These are phyloP conservation scores for Fragilaria crotonensis DNA, from an alignment of 108 stramenopile genomes.

Conservation along the genomic window DNA sequence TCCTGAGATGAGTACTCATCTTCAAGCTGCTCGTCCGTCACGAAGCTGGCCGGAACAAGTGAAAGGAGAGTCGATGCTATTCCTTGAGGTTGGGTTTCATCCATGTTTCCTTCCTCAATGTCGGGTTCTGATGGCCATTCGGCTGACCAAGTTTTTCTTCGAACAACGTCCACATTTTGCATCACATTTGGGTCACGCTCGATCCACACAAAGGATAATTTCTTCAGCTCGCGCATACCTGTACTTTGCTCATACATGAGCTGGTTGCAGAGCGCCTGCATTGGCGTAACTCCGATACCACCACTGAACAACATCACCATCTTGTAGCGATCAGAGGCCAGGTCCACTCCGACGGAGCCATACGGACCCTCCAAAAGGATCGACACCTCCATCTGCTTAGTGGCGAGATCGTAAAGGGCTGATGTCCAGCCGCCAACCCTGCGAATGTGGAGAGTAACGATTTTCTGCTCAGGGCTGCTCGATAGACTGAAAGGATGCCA, in stretches of 20 bases:
- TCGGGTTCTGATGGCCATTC: neutral
- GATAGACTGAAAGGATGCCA: conserved; percentile 39
- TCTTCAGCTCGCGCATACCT: conserved; percentile 17
- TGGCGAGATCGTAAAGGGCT: conserved; percentile 23
- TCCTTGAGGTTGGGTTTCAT: neutral
- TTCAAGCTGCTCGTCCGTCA: conserved; percentile 6
- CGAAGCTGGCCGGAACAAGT: neutral
- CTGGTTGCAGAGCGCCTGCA: conserved; percentile 18
- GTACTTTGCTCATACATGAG: conserved; percentile 19
- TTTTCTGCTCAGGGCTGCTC: conserved; percentile 8
- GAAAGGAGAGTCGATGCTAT: conserved; percentile 8
- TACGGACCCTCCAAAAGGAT: conserved; percentile 50
- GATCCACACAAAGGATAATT: conserved; percentile 32
- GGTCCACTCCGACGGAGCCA: conserved; percentile 29
- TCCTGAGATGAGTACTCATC: conserved; percentile 5
- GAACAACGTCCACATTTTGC: conserved; percentile 1
- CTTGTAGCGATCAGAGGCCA: conserved; percentile 22
- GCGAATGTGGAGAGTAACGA: conserved; percentile 34
- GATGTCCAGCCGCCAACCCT: conserved; percentile 33
- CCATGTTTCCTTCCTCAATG: neutral
- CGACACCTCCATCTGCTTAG: conserved; percentile 3
- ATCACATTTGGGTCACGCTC: conserved; percentile 18
- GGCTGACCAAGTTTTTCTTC: neutral
- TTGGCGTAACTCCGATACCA: conserved; percentile 45
- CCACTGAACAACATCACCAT: conserved; percentile 35